Evolutionary conservation across 495 filamentous ascomycete species (phyloP), one percentile per base, ranked within the genome.

Genomic region (Lophium mytilinum): DNA sequence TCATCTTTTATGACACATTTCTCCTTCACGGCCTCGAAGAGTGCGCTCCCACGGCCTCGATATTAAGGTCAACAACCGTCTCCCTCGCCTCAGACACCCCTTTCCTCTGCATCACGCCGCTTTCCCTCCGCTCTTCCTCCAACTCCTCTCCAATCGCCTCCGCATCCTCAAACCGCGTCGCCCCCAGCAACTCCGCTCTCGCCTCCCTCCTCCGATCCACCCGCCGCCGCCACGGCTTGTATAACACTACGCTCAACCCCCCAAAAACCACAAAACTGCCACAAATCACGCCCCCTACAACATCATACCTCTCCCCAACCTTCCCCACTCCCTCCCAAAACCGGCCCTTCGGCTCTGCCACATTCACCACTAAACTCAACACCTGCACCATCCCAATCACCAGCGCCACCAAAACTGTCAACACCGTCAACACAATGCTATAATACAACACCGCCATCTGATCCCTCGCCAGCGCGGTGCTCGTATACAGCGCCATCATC

Each of bases 401-500:
- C 8, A 87, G 76, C 18, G 92, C 88, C 11, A 96, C 91, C 10
- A 89, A 69, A n/a, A 96, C 86, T 1, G 92, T 96, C 55, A 96
- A 78, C 1, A 79, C 79, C 0, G 89, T 96, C 15, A 97, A 75
- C 2, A 95, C 87, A 65, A 95, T 92, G 12, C 88, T 93, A 75
- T 95, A 96, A 73, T 97, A 97, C 10, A 95, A 69, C 52, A 96
- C 88, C 12, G 91, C 90, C 40, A 96, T 83, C 0, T 78, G 77
- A 64, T 96, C 93, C 45, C 86, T 72, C 1, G 87, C 83, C 48
- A 88, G 77, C 7, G 78, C 75, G 35, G 86, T 83, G 37, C 81
- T 88, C 0, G 90, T 88, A 73, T 98, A 98, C 5, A 97, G 76
- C 0, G 87, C 83, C 80, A 94, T 91, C 92, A 96, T 97, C 0